Evolutionary conservation across 2,329 filamentous ascomycete species (phyloP).

Genomic region (Beauveria caledonica): DNA sequence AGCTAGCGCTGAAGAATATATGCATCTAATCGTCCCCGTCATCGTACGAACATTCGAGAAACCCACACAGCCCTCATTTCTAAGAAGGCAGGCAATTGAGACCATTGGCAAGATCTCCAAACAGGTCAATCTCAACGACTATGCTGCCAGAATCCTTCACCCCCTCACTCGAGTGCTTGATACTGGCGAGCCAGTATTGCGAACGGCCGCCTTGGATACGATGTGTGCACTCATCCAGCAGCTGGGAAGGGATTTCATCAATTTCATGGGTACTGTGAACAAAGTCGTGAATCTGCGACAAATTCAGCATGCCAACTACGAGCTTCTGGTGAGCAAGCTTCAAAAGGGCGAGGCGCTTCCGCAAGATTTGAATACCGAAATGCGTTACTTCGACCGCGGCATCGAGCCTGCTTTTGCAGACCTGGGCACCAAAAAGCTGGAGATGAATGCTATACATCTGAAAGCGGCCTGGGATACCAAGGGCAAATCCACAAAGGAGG

Average conservation of each 20-base stretch:
- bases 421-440: conserved; percentile 83
- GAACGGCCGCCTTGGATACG: conserved; percentile 81
- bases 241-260: conserved; percentile 86
- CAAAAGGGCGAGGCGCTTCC: conserved; percentile 93
- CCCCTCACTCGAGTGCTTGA: conserved; percentile 77
- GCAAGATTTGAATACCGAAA: conserved; percentile 83
- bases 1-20: conserved; percentile 92
- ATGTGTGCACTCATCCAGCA: conserved; percentile 94
- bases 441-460: conserved; percentile 94
- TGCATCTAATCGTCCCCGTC: conserved; percentile 96
- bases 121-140: conserved; percentile 95
- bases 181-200: conserved; percentile 62
- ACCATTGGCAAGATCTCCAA: conserved; percentile 89
- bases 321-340: conserved; percentile 83
- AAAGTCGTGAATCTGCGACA: conserved; percentile 74
- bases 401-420: conserved; percentile 80
- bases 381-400: conserved; percentile 65
- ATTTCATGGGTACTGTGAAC: conserved; percentile 89
- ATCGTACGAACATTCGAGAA: conserved; percentile 94
- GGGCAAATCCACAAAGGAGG: conserved; percentile 93
- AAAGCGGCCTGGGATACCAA: conserved; percentile 96
- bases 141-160: conserved; percentile 92
- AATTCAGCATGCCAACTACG: conserved; percentile 84
- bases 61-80: conserved; percentile 66
- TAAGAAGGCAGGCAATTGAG: conserved; percentile 86